Evolutionary conservation across 2,329 filamentous ascomycete genomes (phyloP), one percentile per base, ranked within the genome.

Genomic region (Colletotrichum trifolii): DNA sequence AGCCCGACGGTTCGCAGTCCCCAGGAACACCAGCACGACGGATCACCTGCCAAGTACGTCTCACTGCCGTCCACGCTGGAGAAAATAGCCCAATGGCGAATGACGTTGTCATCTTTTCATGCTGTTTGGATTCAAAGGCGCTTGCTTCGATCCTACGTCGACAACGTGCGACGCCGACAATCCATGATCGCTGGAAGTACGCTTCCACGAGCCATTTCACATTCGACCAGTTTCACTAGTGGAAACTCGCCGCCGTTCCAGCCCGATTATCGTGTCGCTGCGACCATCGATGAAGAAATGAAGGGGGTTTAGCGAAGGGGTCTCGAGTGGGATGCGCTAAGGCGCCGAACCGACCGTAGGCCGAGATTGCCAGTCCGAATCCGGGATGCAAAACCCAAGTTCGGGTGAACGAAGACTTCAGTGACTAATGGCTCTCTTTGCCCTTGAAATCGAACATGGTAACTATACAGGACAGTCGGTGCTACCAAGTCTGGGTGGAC

Each of bases 301-400:
- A 59, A 58, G 42, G 55, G 55, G 48, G 33, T 12, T 54, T 42
- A 53, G 54, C 54, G 54, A 58, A 54, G 48, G 40, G 54, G 60
- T 12, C 12, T 25, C 12, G 42, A 36, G 60, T 48, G 54, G 54
- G 54, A 35, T 8, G 15, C 54, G 60, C 48, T 63, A 63, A 40
- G 59, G 48, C 53, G 54, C 53, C 59, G 60, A n/a, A 13, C 36
- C 42, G 12, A 34, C 49, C 57, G 43, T 36, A 35, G 54, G 36
- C 45, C 54, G 45, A 57, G 25, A 40, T 57, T 42, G 54, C 35
- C 36, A 25, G 12, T 11, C 43, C 54, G 43, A 43, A 40, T 15
- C 9, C 15, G 43, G 15, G 25, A 11, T 25, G 25, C 8, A 46
- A 11, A 8, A 17, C 8, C n/a, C 15, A n/a, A 6, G 43, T 17